These are phyloP conservation scores for Lachancea lanzarotensis DNA, from an alignment of 805 yeast genomes.

Conservation along the genomic window DNA sequence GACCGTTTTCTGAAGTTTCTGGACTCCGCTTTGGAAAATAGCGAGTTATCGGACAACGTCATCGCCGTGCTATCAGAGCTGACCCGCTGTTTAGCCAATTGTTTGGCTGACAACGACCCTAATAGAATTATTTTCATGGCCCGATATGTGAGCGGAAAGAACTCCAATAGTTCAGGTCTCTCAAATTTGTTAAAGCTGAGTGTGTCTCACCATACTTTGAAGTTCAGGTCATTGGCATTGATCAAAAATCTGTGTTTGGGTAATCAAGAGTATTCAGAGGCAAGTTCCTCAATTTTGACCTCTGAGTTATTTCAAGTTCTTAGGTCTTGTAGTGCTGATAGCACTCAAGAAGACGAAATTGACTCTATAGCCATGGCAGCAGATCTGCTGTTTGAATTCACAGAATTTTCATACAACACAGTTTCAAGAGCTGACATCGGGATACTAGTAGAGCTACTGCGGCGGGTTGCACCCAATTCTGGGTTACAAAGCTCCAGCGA, in stretches of 20 bases:
- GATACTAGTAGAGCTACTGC: conserved; percentile 10
- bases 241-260: conserved; percentile 26
- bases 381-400: conserved; percentile 21
- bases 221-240: conserved; percentile 23
- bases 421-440: conserved; percentile 9
- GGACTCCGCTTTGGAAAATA: conserved; percentile 10
- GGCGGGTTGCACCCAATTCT: neutral
- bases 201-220: conserved; percentile 7
- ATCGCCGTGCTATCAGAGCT: conserved; percentile 24
- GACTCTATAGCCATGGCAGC: conserved; percentile 2
- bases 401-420: conserved; percentile 8
- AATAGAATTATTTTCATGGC: conserved; percentile 20
- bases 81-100: conserved; percentile 30
- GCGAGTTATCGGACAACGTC: neutral
- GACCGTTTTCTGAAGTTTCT: conserved; percentile 16
- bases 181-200: conserved; percentile 13
- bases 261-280: conserved; percentile 14
- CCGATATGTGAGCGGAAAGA: neutral
- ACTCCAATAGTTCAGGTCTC: neutral
- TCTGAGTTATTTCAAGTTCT: conserved; percentile 16
- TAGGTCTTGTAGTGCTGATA: neutral
- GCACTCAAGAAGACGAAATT: neutral
- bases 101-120: conserved; percentile 27
- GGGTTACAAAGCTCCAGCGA: conserved; percentile 8
- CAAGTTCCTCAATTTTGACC: conserved; percentile 13